Base-by-base conservation (phyloP, 257 asterid genomes). In the Solanum bulbocastanum region DNA sequence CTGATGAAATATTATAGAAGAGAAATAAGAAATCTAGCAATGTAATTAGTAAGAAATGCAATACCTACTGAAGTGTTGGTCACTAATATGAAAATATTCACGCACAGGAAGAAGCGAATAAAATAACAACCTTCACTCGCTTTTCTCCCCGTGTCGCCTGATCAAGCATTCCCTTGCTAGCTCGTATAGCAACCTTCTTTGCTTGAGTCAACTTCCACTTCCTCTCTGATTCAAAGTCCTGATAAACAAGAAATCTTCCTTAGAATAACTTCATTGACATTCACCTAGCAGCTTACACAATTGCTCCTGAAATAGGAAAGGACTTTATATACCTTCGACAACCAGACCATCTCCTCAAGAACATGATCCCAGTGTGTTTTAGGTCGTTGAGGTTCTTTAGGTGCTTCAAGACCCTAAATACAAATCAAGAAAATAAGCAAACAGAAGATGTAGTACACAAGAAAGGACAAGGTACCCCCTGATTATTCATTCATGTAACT, bases 351-450 rank as follows among this genome's bases (percentile, higher is more conserved):
- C 96, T 97, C 99, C 88, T 97, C 99, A 91, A 97, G 91, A 89
- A 97, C 99, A 94, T 97, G 99, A 90, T 97, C 99, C 99, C 99
- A 97, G 49, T 97, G 99, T 66, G 99, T 89, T 93, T 95, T 97
- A 75, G 97, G 98, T 72, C 99, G 99, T 68, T 86, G 93, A 85
- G 98, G 99, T 93, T 96, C 99, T 93, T 94, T 97, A 73, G 99
- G 96, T 88, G 95, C 95, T 91, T 96, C 99, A 84, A 95, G 99
- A 40, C 96, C 97, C 99, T 97, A 89, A 75, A 73, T 62, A 32
- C 35, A 32, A 86, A 81, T 60, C 84, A 81, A 87, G 74, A 88
- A 75, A 72, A 74, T 81, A 83, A 87, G 83, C 71, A 69, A 16
- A 87, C 86, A 76, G 32, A 75, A 30, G 87, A 44, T 36, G 65